Evolutionary conservation across 169 alveolate genomes (phyloP), one percentile per base, ranked within the genome.

Genomic region (Eimeria mitis): DNA sequence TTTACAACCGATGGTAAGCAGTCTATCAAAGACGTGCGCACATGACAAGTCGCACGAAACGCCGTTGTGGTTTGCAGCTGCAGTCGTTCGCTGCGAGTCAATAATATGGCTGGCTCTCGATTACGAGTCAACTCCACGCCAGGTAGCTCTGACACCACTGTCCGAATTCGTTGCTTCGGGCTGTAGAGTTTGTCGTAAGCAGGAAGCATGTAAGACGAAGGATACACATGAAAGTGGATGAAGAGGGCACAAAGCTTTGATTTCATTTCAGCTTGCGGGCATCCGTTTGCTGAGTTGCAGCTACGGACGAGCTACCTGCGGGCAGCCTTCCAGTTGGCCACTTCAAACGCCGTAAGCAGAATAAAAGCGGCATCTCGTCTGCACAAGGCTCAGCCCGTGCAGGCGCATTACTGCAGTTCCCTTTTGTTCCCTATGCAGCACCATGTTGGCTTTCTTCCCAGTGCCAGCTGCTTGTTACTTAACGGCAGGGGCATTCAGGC

Each of bases 281-380:
- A 61, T 40, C 88, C 19, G 44, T 89, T 44, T 49, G 79, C 37
- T 70, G 52, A 31, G 54, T 25, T 37, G 87, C 88, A 92, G 96
- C 96, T 97, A 56, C 96, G 98, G 61, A 97, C 98, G 34, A 96
- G 98, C 54, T 97, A 97, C 95, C 89, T 96, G 81, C 89, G 98
- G 37, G 97, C 98, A 31, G 98, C 98, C 47, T 97, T 97, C 95
- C 98, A 97, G 81, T 89, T 88, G 70, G 95, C 96, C 61, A 96
- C 96, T 63, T 96, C 95, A 40, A 90, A 90, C 81, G 95, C 75
- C 52, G 95, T 90, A 68, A 87, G 94, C 37, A n/a, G 34, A 16
- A 40, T 16, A 40, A 40, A 40, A 40, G 52, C 83, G 31, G 56
- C 21, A 23, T 68, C 42, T 8, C 25, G 25, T 23, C 83, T 73